A percentile compares a stretch with the other conserved stretches of the same genome.
Evolutionary conservation across 306 rosid genomes (phyloP).

Genomic region (Sophora flavescens): DNA sequence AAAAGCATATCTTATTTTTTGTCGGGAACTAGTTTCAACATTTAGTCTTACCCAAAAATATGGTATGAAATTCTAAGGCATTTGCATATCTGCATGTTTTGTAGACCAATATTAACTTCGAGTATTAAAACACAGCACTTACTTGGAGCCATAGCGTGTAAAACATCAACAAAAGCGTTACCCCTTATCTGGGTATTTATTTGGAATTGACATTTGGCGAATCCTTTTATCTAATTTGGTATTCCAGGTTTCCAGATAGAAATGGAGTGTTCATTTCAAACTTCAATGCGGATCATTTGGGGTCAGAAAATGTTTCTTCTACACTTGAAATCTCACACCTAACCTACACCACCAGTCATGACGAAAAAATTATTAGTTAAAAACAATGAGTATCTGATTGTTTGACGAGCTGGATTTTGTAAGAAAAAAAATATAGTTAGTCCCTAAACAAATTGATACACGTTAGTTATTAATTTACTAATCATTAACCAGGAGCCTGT

Average conservation of each 20-base stretch:
- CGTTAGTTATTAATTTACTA: neutral
- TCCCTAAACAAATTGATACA: neutral
- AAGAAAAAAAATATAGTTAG: neutral
- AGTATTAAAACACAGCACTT: slow-evolving; percentile 18
- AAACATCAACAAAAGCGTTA: neutral
- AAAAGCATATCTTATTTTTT: too few relatives aligned
- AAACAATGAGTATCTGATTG: neutral
- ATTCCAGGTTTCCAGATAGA: neutral
- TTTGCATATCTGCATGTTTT: neutral
- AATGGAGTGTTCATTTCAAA: slow-evolving; percentile 11
- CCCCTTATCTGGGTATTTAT: slow-evolving; percentile 26
- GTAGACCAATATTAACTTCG: slow-evolving; percentile 17
- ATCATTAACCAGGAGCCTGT: neutral
- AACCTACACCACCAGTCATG: neutral
- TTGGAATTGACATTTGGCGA: slow-evolving; percentile 43
- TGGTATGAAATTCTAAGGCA: slow-evolving; percentile 5
- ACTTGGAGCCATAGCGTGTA: neutral
- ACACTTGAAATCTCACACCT: neutral
- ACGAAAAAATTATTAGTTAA: too few relatives aligned
- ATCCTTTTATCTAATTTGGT: slow-evolving; percentile 32
- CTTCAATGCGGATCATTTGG: neutral
- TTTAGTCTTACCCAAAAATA: neutral
- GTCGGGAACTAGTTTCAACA: too few relatives aligned
- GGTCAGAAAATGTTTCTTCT: neutral
- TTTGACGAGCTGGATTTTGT: neutral